Conservation (phyloP, 73 alveolate species). For the Blepharisma japonicum region DNA sequence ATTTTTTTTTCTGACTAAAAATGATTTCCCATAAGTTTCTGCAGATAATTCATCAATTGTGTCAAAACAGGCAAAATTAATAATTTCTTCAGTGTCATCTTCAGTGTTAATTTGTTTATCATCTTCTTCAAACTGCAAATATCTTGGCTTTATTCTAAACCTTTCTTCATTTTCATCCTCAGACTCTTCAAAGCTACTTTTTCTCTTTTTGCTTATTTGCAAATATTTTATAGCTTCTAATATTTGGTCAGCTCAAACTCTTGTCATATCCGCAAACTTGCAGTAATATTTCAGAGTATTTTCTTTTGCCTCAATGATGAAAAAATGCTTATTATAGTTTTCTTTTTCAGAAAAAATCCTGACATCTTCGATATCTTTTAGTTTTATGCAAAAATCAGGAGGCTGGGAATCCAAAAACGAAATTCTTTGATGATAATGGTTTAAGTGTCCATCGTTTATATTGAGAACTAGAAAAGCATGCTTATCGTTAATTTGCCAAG, state of each 20-base stretch:
- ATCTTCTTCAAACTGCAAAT: conserved; percentile 27
- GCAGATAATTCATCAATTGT: conserved; percentile 23
- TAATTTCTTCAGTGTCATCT: neutral
- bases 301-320: neutral
- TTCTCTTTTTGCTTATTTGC: neutral
- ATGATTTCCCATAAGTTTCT: conserved; percentile 38
- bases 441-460: neutral
- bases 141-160: neutral
- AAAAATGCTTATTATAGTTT: neutral
- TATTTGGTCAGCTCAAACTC: conserved; percentile 4
- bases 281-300: neutral
- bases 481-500: conserved; percentile 18
- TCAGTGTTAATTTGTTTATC: neutral
- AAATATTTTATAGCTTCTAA: conserved; percentile 11
- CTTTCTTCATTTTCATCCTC: neutral
- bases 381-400: neutral
- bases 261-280: conserved; percentile 14
- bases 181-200: neutral
- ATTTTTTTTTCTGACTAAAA: conserved; percentile 32
- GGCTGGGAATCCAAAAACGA: neutral
- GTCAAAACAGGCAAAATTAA: neutral
- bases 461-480: neutral
- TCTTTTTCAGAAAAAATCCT: neutral
- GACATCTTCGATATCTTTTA: neutral
- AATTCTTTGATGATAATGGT: neutral